Evolutionary conservation across 208 protist species (phyloP), one percentile per base, ranked within the genome.

Genomic region (Acanthamoeba royreba): DNA sequence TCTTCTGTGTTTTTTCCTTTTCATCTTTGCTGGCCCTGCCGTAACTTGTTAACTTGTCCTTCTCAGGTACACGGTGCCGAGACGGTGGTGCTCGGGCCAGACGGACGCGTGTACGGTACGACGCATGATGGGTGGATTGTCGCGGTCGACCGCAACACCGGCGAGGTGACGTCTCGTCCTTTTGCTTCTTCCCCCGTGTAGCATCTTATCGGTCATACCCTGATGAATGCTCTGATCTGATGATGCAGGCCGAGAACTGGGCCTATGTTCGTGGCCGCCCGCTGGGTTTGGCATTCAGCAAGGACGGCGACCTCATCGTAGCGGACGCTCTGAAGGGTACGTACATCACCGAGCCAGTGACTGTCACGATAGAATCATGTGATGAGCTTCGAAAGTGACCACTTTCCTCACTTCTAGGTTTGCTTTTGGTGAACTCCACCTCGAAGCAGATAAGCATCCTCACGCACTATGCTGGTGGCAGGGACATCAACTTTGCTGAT

Each of bases 401-500:
- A 61, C 25, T 61, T 17, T 61, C 25, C 8, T n/a, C 15, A 22
- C 45, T 33, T 2, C n/a, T 22, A 88, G 79, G 79, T 11, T 33
- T 88, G 43, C 15, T 88, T 19, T 38, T 40, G 19, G 79, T 88
- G 17, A 61, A 88, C 49, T 33, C 49, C 2, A 61, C 47, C 42
- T 25, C 7, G 11, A 88, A 88, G 33, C 4, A 11, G 28, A 63
- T 88, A 5, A 33, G 15, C 49, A 88, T 88, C 22, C 25, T 88
- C 28, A 28, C 79, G 15, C 43, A 88, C 47, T 40, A 63, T 17
- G 79, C 79, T 17, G 79, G 9, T 3, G 46, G 79, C 2, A 25
- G 79, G 7, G 25, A 38, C 46, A 88, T 88, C 46, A 53, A 61
- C 35, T 88, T 63, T 88, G 79, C 79, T 52, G 79, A 88, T 61